Evolutionary conservation across 257 asterid species (phyloP).

Genomic region (Petrea volubilis): DNA sequence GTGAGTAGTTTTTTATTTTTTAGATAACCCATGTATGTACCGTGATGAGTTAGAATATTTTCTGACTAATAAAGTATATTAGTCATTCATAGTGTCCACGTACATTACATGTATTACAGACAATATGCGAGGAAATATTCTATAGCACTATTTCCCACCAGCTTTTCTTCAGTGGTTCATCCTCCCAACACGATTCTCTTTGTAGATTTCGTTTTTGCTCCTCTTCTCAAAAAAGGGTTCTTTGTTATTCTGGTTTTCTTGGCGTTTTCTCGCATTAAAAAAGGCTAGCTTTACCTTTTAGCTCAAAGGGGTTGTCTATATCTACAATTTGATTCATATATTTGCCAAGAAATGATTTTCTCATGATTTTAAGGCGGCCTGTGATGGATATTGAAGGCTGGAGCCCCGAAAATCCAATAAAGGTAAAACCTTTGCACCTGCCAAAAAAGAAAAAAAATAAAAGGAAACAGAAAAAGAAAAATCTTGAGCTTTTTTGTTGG

Average conservation of each 20-base stretch:
- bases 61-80: slow-evolving; percentile 14
- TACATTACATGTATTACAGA: slow-evolving; percentile 20
- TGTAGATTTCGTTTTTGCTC: slow-evolving; percentile 36
- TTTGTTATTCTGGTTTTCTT: slow-evolving; percentile 20
- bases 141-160: slow-evolving; percentile 41
- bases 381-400: slow-evolving; percentile 83
- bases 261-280: neutral
- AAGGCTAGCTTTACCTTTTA: slow-evolving; percentile 1
- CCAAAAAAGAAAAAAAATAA: neutral
- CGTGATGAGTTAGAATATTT: slow-evolving; percentile 17
- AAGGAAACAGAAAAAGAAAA: too few species aligned
- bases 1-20: neutral
- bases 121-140: slow-evolving; percentile 29
- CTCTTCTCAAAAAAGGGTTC: slow-evolving; percentile 14
- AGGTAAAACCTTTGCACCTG: slow-evolving; percentile 58
- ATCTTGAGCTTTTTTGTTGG: neutral
- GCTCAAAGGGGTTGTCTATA: slow-evolving; percentile 21
- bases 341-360: slow-evolving; percentile 34
- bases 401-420: slow-evolving; percentile 48
- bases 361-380: slow-evolving; percentile 47
- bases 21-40: slow-evolving; percentile 20
- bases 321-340: slow-evolving; percentile 10
- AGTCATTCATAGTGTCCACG: slow-evolving; percentile 27
- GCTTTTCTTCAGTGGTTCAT: slow-evolving; percentile 32
- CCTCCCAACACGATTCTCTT: slow-evolving; percentile 31